Evolutionary conservation across 495 filamentous ascomycete genomes (phyloP), one percentile per base, ranked within the genome.

Genomic region (Penicillium ochrochloron): DNA sequence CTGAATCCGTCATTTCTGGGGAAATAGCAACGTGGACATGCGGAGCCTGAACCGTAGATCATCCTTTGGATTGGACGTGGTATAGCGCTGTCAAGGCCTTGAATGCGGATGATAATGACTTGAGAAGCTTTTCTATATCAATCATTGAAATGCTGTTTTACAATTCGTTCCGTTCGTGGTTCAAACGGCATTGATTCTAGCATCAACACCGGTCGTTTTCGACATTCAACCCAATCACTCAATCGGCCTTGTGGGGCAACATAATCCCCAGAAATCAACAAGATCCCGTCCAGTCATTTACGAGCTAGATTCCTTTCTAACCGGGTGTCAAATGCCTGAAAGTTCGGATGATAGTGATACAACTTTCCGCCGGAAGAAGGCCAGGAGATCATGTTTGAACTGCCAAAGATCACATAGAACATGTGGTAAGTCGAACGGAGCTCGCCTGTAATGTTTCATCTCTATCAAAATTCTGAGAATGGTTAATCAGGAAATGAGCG

Each of bases 401-500:
- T 42, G 39, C 17, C 39, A 42, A n/a, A 42, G 11, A 42, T 42
- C 39, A 42, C 39, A 42, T n/a, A 42, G 39, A 42, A n/a, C 39
- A 42, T 42, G 39, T 42, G 39, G 42, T 21, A 44, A 44, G 42
- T 44, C 6, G 7, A 21, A 21, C n/a, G 17, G 9, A 9, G 8
- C 42, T 15, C 7, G 2, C 42, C n/a, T 7, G n/a, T 19, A 10
- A 44, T 21, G 6, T n/a, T 44, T 9, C 5, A n/a, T 9, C n/a
- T n/a, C 42, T 1, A 0, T 19, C 8, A 10, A 44, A 21, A 19
- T 25, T 35, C 50, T 61, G 14, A 63, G 21, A 19, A 12, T 10
- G 5, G 0, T 15, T 19, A 3, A 33, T 15, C 33, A 67, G 65
- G 65, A 27, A 64, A 67, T 50, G 61, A 67, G 31, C 42, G 65